Base-by-base conservation (phyloP, 2,329 filamentous ascomycete genomes). In the Meredithiella fracta region DNA sequence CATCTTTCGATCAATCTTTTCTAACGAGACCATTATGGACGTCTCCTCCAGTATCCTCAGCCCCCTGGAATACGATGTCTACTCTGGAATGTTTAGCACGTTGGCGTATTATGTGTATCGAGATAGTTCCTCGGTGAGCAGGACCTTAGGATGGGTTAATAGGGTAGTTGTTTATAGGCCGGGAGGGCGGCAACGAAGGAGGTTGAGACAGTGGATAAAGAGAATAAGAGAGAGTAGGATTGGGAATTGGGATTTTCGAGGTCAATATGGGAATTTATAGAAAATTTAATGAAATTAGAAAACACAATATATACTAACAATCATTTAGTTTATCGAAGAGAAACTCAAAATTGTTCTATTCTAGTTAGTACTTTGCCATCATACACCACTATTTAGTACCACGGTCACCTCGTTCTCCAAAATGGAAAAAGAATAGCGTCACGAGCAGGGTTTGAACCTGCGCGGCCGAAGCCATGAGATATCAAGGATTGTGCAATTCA, bases 21-120 rank as follows among this genome's bases (percentile, higher is more conserved):
- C 53, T 15, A 47, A 58, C n/a, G 9, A 47, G 20, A n/a, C 54
- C 17, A n/a, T 57, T 6, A 26, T 31, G 2, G 59, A 55, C 2
- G 1, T 62, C 11, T 56, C 61, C 6, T 54, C 57, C 17, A 62
- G 60, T 0, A 26, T 26, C 0, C 20, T 61, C 47, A 50, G 57
- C 2, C 22, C 62, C 6, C 50, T 64, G 40, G 61, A 63, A 51
- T 64, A 62, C 53, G 62, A 64, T 15, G 23, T 63, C 47, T 62
- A 61, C 55, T 62, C 60, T 50, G 60, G 60, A 1, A 51, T 53
- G 3, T 38, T 38, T 8, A 60, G 57, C 14, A 50, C 57, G 8
- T 14, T 59, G 15, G 51, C 47, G 1, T 59, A 56, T 47, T 42
- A 31, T 6, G 7, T 56, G 23, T 54, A 56, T 42, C 31, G 53